Conservation (phyloP, 495 filamentous ascomycete species). For the Penicillium robsamsonii region DNA sequence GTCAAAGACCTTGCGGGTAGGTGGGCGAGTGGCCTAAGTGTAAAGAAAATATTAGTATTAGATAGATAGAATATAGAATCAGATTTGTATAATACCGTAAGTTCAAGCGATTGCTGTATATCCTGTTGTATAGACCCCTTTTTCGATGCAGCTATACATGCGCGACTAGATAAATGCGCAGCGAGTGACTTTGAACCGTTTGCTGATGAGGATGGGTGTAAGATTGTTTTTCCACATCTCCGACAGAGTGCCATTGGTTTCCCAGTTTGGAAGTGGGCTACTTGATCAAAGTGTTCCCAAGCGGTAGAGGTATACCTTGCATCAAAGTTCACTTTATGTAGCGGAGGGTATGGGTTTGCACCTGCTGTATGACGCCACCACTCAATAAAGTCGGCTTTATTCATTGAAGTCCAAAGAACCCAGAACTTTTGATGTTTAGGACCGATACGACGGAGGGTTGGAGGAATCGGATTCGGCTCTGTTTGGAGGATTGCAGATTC, state of each 20-base stretch:
- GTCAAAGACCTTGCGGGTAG: too few species aligned
- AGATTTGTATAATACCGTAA: background rate
- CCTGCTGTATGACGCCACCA: background rate
- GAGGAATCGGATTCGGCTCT: background rate
- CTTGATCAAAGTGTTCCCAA: background rate
- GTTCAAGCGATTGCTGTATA: background rate
- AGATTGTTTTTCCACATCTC: background rate
- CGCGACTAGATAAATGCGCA: background rate
- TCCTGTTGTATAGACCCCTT: background rate
- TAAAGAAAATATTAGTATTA: too few species aligned
- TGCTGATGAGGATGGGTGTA: background rate
- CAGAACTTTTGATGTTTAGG: background rate
- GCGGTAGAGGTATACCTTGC: background rate
- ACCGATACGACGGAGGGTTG: background rate
- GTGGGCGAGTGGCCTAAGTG: too few species aligned
- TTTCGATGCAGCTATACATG: background rate
- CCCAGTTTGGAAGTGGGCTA: background rate
- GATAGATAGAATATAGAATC: background rate
- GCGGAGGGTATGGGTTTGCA: background rate
- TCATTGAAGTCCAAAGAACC: background rate
- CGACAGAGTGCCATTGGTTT: background rate
- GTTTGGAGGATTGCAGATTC: background rate
- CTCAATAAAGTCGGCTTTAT: background rate
- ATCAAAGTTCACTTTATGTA: background rate
- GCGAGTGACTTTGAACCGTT: background rate